These are phyloP conservation scores for Geosmithia morbida DNA, from an alignment of 2,329 filamentous ascomycete species.

Conservation along the genomic window DNA sequence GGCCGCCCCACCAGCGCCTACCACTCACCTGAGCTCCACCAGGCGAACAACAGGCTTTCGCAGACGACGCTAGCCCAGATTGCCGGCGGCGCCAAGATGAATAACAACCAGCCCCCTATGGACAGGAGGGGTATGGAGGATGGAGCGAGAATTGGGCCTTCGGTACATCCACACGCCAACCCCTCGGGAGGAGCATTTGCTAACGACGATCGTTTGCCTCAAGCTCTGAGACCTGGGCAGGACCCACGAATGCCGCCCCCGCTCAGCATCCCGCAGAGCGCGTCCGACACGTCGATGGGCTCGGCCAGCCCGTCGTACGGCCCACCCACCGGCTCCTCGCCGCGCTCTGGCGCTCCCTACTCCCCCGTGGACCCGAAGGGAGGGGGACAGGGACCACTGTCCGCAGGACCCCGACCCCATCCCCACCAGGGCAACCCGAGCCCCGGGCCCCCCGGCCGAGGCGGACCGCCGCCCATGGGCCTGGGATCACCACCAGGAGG, in stretches of 20 bases:
- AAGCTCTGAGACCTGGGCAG: slow-evolving; percentile 30
- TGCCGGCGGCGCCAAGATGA: slow-evolving; percentile 48
- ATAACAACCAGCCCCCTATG: slow-evolving; percentile 15
- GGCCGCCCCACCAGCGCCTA: slow-evolving; percentile 57
- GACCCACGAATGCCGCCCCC: slow-evolving; percentile 23
- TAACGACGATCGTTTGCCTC: slow-evolving; percentile 38
- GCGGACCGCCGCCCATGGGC: not conserved
- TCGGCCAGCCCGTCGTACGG: slow-evolving; percentile 14
- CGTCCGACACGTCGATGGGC: slow-evolving; percentile 24
- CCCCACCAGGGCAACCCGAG: slow-evolving; percentile 3
- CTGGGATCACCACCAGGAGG: slow-evolving; percentile 5
- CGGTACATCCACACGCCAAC: slow-evolving; percentile 36
- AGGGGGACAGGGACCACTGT: too few relatives aligned
- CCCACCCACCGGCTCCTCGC: too few relatives aligned
- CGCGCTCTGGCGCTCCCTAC: slow-evolving; percentile 4
- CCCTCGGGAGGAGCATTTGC: slow-evolving; percentile 31
- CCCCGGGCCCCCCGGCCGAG: not conserved
- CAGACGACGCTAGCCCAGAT: slow-evolving; percentile 69
- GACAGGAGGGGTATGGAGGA: slow-evolving; percentile 18
- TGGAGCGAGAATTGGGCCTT: slow-evolving; percentile 22
- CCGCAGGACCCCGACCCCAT: slow-evolving; percentile 16
- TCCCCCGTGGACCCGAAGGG: too few relatives aligned
- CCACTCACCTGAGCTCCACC: slow-evolving; percentile 62
- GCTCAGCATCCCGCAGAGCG: slow-evolving; percentile 21
- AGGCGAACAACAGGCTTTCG: slow-evolving; percentile 74